These are phyloP conservation scores for Talaromyces marneffei DNA, from an alignment of 2,329 filamentous ascomycete genomes.

Conservation along the genomic window DNA sequence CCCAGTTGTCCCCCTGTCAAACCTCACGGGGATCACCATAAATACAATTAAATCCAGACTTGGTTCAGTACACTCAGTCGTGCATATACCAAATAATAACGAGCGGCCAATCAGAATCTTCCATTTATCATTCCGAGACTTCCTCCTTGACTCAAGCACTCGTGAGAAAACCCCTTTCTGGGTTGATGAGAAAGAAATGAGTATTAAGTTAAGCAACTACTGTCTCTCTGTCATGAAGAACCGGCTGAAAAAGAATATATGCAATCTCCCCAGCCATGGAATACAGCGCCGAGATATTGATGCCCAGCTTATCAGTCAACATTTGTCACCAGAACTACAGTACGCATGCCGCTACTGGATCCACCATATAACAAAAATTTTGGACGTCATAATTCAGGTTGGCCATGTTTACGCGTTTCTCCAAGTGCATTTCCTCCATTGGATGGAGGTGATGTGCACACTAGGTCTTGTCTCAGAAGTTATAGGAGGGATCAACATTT, in stretches of 20 bases:
- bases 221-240: background rate
- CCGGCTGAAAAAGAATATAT: background rate
- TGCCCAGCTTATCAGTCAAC: background rate
- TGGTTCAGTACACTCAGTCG: conserved; percentile 18
- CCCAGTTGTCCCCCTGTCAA: background rate
- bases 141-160: conserved; percentile 22
- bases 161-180: conserved; percentile 19
- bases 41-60: background rate
- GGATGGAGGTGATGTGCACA: background rate
- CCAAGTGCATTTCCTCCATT: background rate
- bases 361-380: background rate
- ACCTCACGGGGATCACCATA: background rate
- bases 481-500: background rate
- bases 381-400: background rate
- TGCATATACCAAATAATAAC: conserved; percentile 15
- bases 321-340: background rate
- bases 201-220: background rate
- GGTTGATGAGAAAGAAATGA: conserved; percentile 15
- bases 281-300: background rate
- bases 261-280: background rate
- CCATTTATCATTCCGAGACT: conserved; percentile 30
- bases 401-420: background rate
- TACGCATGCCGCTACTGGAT: conserved; percentile 7
- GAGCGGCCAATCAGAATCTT: conserved; percentile 17
- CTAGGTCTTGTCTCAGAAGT: background rate